phyloP scores from a whole-genome alignment of 2,329 filamentous ascomycete genomes.

The Sporothrix mexicana region DNA sequence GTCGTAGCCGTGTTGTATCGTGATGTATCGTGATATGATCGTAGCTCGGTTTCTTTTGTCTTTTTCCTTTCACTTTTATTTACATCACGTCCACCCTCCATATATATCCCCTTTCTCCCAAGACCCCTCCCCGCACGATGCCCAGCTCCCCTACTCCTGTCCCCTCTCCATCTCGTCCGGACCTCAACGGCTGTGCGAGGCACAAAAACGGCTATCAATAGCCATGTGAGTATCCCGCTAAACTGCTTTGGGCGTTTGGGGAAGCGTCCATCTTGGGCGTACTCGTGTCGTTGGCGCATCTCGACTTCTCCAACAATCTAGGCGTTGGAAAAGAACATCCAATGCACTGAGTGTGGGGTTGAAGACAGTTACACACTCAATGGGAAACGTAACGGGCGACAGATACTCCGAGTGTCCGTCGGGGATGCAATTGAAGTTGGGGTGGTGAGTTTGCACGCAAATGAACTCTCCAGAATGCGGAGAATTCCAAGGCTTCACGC shows the following conservation, averaged over 20 bases:
- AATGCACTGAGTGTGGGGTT: background rate
- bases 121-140: background rate
- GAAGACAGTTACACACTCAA: too few relatives aligned
- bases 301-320: background rate
- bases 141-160: background rate
- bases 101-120: background rate
- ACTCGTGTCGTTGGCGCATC: background rate
- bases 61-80: background rate
- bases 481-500: too few relatives aligned
- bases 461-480: too few relatives aligned
- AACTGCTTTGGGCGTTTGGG: background rate
- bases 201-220: constrained; percentile 9
- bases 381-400: background rate
- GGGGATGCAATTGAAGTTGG: background rate
- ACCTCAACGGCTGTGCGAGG: background rate
- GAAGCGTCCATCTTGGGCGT: background rate
- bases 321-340: constrained; percentile 9
- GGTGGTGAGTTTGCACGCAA: too few relatives aligned
- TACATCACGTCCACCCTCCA: too few relatives aligned
- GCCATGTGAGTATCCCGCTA: background rate
- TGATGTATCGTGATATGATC: background rate
- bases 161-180: background rate
- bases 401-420: background rate
- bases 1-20: background rate
- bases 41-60: background rate